phyloP scores from a whole-genome alignment of 2,329 filamentous ascomycete genomes.

The Fusarium tricinctum region DNA sequence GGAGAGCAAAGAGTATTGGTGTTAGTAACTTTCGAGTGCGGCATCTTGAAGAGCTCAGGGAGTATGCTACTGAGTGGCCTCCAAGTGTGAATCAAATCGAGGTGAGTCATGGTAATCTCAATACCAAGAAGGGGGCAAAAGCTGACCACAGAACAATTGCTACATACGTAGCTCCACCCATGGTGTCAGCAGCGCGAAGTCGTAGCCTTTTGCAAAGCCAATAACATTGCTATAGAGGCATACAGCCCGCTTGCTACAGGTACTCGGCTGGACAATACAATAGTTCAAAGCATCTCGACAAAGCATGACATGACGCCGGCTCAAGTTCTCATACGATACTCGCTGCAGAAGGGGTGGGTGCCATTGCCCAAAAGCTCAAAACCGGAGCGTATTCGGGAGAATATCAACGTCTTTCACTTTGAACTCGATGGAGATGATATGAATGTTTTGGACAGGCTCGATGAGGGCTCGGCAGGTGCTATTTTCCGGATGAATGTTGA shows the following conservation, averaged over 20 bases:
- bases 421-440: conserved; percentile 70
- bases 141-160: background rate
- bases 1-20: conserved; percentile 74
- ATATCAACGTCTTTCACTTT: conserved; percentile 73
- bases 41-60: conserved; percentile 77
- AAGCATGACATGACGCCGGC: conserved; percentile 72
- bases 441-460: conserved; percentile 52
- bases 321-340: conserved; percentile 78
- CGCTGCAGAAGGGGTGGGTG: conserved; percentile 77
- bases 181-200: conserved; percentile 71
- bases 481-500: conserved; percentile 52
- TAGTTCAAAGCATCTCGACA: conserved; percentile 67
- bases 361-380: conserved; percentile 77
- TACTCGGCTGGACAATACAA: conserved; percentile 63
- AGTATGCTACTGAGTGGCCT: conserved; percentile 75
- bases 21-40: conserved; percentile 79
- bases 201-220: conserved; percentile 75
- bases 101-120: conserved; percentile 58
- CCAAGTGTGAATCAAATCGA: conserved; percentile 82
- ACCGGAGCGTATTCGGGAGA: conserved; percentile 70
- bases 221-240: conserved; percentile 72
- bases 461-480: conserved; percentile 50
- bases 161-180: conserved; percentile 71
- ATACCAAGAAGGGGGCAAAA: background rate
- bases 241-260: conserved; percentile 57